Evolutionary conservation across 1,139 yeast genomes (phyloP).

Genomic region (Kodamaea ohmeri): DNA sequence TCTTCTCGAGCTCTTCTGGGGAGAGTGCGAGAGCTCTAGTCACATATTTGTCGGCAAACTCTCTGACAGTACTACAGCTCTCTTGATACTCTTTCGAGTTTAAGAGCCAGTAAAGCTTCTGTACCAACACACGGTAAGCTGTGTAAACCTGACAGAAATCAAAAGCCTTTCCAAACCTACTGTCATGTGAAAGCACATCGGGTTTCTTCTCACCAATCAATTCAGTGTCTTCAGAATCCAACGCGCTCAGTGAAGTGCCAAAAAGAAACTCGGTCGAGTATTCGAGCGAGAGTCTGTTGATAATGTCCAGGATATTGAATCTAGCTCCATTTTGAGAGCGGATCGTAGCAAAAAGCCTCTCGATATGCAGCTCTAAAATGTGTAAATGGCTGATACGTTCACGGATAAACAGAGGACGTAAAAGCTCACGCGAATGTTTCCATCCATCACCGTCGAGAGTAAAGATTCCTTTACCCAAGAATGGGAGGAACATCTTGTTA

Average conservation of each 20-base stretch:
- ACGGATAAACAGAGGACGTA: conserved; percentile 57
- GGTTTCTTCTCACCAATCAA: not conserved
- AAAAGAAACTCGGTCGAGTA: conserved; percentile 43
- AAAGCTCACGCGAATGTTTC: conserved; percentile 57
- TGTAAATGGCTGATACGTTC: conserved; percentile 53
- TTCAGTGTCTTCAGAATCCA: conserved; percentile 11
- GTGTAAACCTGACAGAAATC: conserved; percentile 31
- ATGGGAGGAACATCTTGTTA: conserved; percentile 39
- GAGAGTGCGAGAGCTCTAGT: conserved; percentile 24
- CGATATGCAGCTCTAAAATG: conserved; percentile 47
- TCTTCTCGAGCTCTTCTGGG: conserved; percentile 35
- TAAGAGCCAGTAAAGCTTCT: conserved; percentile 26
- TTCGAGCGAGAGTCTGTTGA: conserved; percentile 39
- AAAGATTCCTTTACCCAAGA: conserved; percentile 58
- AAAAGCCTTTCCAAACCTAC: conserved; percentile 30
- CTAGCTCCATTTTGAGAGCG: conserved; percentile 19
- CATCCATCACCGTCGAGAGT: conserved; percentile 55
- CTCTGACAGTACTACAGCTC: conserved; percentile 19
- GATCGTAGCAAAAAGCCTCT: conserved; percentile 35
- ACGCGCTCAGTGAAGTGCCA: conserved; percentile 34
- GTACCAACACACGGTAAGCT: conserved; percentile 30
- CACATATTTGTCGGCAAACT: conserved; percentile 35
- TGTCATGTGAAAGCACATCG: not conserved
- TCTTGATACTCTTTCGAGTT: conserved; percentile 32
- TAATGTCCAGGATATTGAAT: conserved; percentile 38